Conservation (phyloP, 441 rosid genomes). For the Euphorbia corollata region DNA sequence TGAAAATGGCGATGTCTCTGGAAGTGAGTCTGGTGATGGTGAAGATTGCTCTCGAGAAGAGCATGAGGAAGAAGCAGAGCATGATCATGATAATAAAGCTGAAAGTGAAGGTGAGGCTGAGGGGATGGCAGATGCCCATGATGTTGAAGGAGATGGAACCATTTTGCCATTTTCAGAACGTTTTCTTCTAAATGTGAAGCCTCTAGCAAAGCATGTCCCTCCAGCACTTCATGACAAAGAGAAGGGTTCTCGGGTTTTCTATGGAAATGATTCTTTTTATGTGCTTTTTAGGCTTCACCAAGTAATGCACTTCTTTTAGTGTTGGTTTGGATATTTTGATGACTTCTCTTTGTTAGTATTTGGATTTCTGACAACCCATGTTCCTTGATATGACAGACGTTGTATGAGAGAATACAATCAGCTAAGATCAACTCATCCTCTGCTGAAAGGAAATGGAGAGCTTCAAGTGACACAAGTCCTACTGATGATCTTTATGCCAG, state of each 20-base stretch:
- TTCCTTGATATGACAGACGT: slow-evolving; percentile 39
- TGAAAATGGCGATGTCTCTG: slow-evolving; percentile 85
- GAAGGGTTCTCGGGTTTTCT: slow-evolving; percentile 58
- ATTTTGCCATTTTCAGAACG: slow-evolving; percentile 61
- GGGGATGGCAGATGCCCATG: slow-evolving; percentile 74
- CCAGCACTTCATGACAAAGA: slow-evolving; percentile 37
- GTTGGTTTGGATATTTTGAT: slow-evolving; percentile 6
- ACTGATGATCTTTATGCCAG: slow-evolving; percentile 70
- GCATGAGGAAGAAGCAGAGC: slow-evolving; percentile 66
- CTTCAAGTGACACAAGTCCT: slow-evolving; percentile 59
- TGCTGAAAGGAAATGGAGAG: slow-evolving; percentile 84
- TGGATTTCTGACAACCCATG: neutral
- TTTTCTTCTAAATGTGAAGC: slow-evolving; percentile 64
- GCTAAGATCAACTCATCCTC: slow-evolving; percentile 89
- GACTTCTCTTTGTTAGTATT: neutral
- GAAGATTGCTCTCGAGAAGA: slow-evolving; percentile 78
- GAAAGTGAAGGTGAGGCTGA: slow-evolving; percentile 98
- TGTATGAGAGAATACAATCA: slow-evolving; percentile 84
- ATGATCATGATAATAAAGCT: slow-evolving; percentile 58
- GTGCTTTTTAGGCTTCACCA: slow-evolving; percentile 97
- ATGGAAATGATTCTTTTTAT: slow-evolving; percentile 92
- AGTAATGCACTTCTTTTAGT: slow-evolving; percentile 34
- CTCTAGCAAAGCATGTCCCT: slow-evolving; percentile 74
- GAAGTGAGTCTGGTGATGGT: slow-evolving; percentile 76
- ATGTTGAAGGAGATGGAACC: slow-evolving; percentile 63